Percentiles rank a stretch among this genome's conserved stretches.
These are phyloP conservation scores for rapeseed (Brassica napus) DNA, from an alignment of 345 rosid species.

Conservation along the genomic window Da-Ae NC_063437.1:20605501-20606000, in stretches of 20 bases:
- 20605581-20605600: background rate
- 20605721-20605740: background rate
- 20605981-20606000: background rate
- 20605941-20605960: slow-evolving; percentile 17
- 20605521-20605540: background rate
- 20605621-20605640: background rate
- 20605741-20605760: background rate
- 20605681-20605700: background rate
- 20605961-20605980: background rate
- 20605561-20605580: background rate
- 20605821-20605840: slow-evolving; percentile 24
- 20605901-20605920: slow-evolving; percentile 18
- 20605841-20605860: slow-evolving; percentile 25
- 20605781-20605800: background rate
- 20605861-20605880: slow-evolving; percentile 37
- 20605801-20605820: background rate
- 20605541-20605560: background rate
- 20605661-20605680: background rate
- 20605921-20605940: background rate
- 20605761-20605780: background rate
- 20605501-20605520: background rate
- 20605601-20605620: background rate
- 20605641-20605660: background rate
- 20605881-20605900: slow-evolving; percentile 16
- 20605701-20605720: background rate